Conservation (phyloP, 257 asterid species). For the Vinca minor region DNA sequence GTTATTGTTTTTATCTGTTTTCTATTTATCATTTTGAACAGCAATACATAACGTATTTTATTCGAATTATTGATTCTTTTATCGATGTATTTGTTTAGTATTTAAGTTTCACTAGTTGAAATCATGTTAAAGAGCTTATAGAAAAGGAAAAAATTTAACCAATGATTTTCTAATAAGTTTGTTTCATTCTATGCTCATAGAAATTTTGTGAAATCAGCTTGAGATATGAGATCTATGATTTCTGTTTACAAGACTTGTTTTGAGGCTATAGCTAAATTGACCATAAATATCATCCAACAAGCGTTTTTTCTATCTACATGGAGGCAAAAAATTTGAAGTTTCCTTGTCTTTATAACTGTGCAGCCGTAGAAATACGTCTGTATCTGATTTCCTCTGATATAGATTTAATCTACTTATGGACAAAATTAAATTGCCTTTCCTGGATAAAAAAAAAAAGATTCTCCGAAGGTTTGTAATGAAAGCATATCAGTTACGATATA, state of each 20-base stretch:
- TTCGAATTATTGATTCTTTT: no score
- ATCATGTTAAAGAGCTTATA: not conserved
- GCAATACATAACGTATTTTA: not conserved
- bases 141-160: no score
- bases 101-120: not conserved
- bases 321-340: not conserved
- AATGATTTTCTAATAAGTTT: no score
- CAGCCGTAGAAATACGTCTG: not conserved
- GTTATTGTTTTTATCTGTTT: no score
- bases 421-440: no score
- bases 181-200: no score
- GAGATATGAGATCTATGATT: no score
- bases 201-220: no score
- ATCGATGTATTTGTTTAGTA: not conserved
- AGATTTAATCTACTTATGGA: not conserved
- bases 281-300: not conserved
- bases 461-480: not conserved
- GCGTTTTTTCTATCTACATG: no score
- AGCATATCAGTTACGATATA: no score
- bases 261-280: not conserved
- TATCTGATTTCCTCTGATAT: not conserved
- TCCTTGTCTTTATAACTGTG: not conserved
- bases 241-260: not conserved
- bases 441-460: no score
- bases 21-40: not conserved